Evolutionary conservation across 805 yeast species (phyloP).

Genomic region (Yamadazyma paraphyllophila): DNA sequence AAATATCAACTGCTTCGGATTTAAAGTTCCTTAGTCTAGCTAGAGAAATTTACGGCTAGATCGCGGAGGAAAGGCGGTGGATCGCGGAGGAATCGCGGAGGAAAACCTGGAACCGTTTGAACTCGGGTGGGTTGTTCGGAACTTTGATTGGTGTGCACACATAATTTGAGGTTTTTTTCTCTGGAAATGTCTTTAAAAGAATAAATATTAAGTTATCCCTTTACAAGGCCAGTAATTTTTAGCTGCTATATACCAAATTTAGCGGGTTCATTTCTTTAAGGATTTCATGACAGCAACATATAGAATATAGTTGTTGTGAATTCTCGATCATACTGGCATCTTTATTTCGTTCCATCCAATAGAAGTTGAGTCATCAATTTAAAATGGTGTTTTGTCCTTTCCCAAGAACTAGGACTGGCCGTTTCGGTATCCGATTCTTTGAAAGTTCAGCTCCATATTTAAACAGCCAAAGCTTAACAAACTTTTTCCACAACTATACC

Average conservation of each 20-base stretch:
- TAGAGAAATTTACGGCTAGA: no score
- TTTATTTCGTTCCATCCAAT: neutral
- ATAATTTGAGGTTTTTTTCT: neutral
- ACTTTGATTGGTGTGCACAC: neutral
- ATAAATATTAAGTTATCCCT: constrained; percentile 1
- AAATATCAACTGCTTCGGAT: no score
- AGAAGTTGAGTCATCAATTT: neutral
- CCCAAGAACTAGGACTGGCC: constrained; percentile 2
- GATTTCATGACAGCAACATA: no score
- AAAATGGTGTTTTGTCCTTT: constrained; percentile 10
- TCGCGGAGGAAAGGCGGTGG: neutral
- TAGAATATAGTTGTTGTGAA: neutral
- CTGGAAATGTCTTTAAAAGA: neutral
- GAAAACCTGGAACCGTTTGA: constrained; percentile 1
- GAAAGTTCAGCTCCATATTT: constrained; percentile 13
- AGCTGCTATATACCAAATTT: no score
- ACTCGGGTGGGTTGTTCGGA: neutral
- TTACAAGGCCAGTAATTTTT: neutral
- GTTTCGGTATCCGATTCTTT: constrained; percentile 12
- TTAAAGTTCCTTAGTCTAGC: no score
- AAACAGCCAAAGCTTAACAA: constrained; percentile 10
- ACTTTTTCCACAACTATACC: constrained; percentile 11
- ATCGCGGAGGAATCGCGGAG: neutral
- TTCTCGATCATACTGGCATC: neutral
- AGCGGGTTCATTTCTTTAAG: no score